Evolutionary conservation across 73 alveolate species (phyloP).

Genomic region (Paramecium tetraurelia): DNA sequence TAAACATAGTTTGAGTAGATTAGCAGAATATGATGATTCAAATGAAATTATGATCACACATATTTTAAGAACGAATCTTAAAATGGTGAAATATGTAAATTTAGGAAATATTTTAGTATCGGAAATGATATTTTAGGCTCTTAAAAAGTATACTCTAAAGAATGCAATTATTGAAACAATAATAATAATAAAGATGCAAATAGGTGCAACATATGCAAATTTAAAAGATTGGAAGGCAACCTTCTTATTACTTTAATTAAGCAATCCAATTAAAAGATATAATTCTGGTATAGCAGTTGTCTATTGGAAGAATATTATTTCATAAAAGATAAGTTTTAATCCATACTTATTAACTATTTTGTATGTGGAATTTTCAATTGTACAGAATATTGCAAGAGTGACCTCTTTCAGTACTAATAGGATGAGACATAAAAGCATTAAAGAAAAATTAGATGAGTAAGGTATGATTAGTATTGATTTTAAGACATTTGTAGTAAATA

Average conservation of each 20-base stretch:
- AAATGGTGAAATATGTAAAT: background rate
- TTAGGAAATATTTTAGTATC: conserved; percentile 1
- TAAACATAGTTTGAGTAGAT: background rate
- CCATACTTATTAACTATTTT: background rate
- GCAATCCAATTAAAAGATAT: background rate
- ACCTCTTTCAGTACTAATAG: background rate
- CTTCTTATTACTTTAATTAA: background rate
- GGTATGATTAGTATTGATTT: background rate
- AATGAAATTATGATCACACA: background rate
- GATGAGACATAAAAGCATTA: background rate
- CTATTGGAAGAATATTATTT: background rate
- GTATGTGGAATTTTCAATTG: background rate
- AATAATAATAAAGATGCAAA: background rate
- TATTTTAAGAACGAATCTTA: background rate
- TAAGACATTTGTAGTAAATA: background rate
- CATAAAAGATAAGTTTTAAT: background rate
- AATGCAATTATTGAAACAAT: background rate
- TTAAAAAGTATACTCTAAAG: background rate
- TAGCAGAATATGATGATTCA: background rate
- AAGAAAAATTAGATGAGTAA: background rate
- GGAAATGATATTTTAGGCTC: background rate
- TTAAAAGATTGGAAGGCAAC: background rate
- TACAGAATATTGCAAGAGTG: background rate
- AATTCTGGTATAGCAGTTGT: background rate
- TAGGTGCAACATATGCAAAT: background rate